Conservation (phyloP, 2,329 filamentous ascomycete genomes). For the Onygenales sp. region DNA sequence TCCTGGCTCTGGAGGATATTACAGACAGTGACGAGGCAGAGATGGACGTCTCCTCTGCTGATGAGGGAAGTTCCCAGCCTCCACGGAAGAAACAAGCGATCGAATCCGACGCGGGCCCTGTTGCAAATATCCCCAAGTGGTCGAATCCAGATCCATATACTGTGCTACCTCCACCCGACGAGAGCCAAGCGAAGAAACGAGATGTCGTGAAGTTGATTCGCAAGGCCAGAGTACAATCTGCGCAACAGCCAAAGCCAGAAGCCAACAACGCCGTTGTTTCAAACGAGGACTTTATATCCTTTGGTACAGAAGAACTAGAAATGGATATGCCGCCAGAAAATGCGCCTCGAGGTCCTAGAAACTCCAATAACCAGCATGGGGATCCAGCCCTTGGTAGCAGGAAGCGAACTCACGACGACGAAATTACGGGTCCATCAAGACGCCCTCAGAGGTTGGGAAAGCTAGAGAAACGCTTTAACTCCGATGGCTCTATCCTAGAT, state of each 20-base stretch:
- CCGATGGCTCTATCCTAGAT: slow-evolving; percentile 41
- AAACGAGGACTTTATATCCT: slow-evolving; percentile 81
- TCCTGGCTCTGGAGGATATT: slow-evolving; percentile 27
- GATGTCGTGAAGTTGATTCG: slow-evolving; percentile 87
- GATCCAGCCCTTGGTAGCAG: slow-evolving; percentile 50
- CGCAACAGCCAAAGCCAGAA: slow-evolving; percentile 40
- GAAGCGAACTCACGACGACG: slow-evolving; percentile 66
- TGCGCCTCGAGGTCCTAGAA: slow-evolving; percentile 27
- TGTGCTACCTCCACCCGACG: slow-evolving; percentile 69
- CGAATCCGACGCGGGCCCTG: slow-evolving; percentile 13
- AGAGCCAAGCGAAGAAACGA: slow-evolving; percentile 62
- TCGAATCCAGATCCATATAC: slow-evolving; percentile 95
- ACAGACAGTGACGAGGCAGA: slow-evolving; percentile 38
- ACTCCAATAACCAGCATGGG: slow-evolving; percentile 17
- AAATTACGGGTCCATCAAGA: slow-evolving; percentile 43
- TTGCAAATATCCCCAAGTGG: slow-evolving; percentile 59
- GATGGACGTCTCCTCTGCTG: slow-evolving; percentile 34
- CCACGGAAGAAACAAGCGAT: slow-evolving; percentile 32
- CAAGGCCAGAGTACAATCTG: slow-evolving; percentile 64
- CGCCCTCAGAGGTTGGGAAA: slow-evolving; percentile 46
- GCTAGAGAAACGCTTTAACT: slow-evolving; percentile 41
- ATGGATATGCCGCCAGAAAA: slow-evolving; percentile 24
- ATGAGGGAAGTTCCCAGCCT: slow-evolving; percentile 20
- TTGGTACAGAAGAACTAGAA: slow-evolving; percentile 53
- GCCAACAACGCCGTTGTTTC: slow-evolving; percentile 46